Evolutionary conservation across 441 rosid species (phyloP).

Genomic region (Euphorbia schlechtendalii): DNA sequence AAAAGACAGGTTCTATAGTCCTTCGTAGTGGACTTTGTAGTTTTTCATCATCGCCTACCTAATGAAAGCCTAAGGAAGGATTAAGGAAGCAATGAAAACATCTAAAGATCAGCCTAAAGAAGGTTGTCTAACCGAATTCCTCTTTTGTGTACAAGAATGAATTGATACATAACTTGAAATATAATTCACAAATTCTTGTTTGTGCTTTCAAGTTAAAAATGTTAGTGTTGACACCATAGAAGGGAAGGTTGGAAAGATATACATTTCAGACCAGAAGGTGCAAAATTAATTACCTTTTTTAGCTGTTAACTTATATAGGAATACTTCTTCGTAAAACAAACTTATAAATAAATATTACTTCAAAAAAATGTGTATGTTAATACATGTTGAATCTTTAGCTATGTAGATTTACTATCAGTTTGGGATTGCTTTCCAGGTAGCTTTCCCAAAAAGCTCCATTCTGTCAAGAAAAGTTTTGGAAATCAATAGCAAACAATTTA

Average conservation of each 20-base stretch:
- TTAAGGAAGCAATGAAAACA: constrained; percentile 83
- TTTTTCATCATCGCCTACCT: constrained; percentile 84
- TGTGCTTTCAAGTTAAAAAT: constrained; percentile 56
- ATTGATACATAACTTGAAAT: neutral
- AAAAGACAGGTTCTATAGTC: constrained; percentile 72
- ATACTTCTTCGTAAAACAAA: too few relatives aligned
- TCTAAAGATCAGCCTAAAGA: constrained; percentile 65
- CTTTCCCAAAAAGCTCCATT: too few relatives aligned
- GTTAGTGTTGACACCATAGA: constrained; percentile 52
- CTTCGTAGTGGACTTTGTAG: constrained; percentile 88
- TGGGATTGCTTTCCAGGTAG: too few relatives aligned
- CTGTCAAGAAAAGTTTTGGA: too few relatives aligned
- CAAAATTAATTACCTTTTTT: neutral
- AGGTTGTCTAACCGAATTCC: constrained; percentile 35
- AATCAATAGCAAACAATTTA: too few relatives aligned
- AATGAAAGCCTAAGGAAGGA: constrained; percentile 45
- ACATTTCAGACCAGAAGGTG: constrained; percentile 90
- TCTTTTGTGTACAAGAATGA: neutral
- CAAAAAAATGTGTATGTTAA: too few relatives aligned
- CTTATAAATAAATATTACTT: too few relatives aligned
- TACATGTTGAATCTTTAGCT: neutral
- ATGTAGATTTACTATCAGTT: too few relatives aligned
- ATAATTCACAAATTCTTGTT: constrained; percentile 13
- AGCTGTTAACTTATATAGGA: too few relatives aligned
- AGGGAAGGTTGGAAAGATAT: constrained; percentile 74